Conservation (phyloP, 208 protist genomes). For the Leishmania amazonensis region DNA sequence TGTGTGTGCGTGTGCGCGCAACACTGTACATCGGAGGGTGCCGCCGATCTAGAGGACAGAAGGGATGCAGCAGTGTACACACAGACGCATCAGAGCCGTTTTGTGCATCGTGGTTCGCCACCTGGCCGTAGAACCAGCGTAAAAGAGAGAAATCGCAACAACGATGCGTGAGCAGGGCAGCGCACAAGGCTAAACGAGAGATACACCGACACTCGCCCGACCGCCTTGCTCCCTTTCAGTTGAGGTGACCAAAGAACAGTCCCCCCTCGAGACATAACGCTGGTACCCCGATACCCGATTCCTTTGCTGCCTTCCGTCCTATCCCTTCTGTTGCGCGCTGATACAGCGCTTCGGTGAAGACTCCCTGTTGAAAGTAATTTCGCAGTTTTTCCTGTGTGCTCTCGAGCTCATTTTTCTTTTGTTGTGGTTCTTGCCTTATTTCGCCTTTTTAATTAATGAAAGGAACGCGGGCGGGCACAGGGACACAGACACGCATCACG, state of each 20-base stretch:
- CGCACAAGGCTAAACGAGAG: neutral
- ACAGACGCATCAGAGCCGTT: neutral
- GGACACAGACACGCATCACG: neutral
- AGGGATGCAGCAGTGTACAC: neutral
- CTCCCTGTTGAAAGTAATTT: neutral
- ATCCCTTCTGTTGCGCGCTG: neutral
- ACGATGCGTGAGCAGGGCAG: neutral
- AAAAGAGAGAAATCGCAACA: neutral
- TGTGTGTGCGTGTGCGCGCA: too few species aligned
- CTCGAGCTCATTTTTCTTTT: neutral
- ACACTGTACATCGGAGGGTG: neutral
- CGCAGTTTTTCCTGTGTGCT: neutral
- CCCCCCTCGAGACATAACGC: neutral
- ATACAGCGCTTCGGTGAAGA: neutral
- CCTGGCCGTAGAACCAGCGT: neutral
- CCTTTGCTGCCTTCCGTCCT: neutral
- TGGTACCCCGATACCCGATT: neutral
- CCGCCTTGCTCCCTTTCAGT: neutral
- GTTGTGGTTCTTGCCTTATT: neutral
- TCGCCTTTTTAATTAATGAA: conserved; percentile 13
- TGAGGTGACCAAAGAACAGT: neutral
- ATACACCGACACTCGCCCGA: neutral
- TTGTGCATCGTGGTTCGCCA: neutral
- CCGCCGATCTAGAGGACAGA: neutral
- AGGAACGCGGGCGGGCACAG: neutral